A percentile compares a stretch with the other conserved stretches of the same genome.
phyloP scores from a whole-genome alignment of 2,329 filamentous ascomycete genomes.

The Fusarium tjaetaba region DNA sequence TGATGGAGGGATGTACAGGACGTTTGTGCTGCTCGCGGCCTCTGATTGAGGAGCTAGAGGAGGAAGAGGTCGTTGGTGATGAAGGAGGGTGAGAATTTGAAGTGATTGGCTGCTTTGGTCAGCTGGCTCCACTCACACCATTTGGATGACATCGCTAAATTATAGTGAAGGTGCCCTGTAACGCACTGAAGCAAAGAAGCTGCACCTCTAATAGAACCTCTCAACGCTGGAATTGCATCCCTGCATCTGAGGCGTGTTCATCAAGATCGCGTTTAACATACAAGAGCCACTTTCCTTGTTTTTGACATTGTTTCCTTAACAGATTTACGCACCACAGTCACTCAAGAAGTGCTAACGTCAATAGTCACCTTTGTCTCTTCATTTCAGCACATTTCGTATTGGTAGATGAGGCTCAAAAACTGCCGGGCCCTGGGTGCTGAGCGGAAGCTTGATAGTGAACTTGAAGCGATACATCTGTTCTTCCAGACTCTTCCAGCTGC shows the following conservation, averaged over 20 bases:
- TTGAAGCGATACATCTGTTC: no score
- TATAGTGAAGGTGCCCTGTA: neutral
- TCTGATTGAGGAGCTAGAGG: neutral
- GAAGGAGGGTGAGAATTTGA: neutral
- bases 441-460: no score
- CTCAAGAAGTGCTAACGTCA: no score
- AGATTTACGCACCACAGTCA: no score
- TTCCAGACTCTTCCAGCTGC: neutral
- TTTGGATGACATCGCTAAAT: accelerated
- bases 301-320: neutral
- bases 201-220: neutral
- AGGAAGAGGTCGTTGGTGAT: neutral
- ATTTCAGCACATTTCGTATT: neutral
- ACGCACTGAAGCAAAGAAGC: neutral
- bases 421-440: no score
- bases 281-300: accelerated
- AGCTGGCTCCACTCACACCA: neutral
- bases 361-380: neutral
- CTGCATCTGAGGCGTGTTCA: neutral
- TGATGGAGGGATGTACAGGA: neutral
- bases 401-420: no score
- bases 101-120: accelerated
- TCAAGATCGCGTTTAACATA: neutral
- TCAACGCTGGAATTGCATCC: neutral
- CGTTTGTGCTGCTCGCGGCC: neutral